Conservation (phyloP, 2,329 filamentous ascomycete genomes). For the Tolypocladium guangdongense region DNA sequence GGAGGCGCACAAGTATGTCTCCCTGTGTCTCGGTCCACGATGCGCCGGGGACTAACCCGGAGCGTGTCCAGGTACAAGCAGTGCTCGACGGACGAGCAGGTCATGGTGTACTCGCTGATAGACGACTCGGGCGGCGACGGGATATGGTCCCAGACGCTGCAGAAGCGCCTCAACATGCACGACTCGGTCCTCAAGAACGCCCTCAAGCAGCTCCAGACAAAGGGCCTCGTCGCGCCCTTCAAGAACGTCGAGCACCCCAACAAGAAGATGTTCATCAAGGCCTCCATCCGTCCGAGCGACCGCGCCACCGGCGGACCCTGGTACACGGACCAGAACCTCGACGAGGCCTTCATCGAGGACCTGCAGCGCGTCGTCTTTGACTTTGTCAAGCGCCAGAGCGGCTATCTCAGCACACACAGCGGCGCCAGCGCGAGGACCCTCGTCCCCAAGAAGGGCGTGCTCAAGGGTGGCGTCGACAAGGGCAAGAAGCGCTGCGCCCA, state of each 20-base stretch:
- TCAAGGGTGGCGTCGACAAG: constrained; percentile 35
- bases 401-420: constrained; percentile 41
- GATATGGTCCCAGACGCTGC: constrained; percentile 84
- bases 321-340: constrained; percentile 85
- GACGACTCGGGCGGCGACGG: constrained; percentile 77
- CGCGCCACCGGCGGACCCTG: constrained; percentile 88
- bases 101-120: constrained; percentile 79
- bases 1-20: constrained; percentile 49
- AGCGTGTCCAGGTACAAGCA: constrained; percentile 40
- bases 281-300: constrained; percentile 72
- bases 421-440: constrained; percentile 24
- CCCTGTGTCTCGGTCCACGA: background rate
- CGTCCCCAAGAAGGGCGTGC: constrained; percentile 44
- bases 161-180: constrained; percentile 70
- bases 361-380: constrained; percentile 64
- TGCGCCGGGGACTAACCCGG: background rate
- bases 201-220: constrained; percentile 73
- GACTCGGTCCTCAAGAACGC: constrained; percentile 71
- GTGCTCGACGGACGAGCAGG: constrained; percentile 60
- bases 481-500: constrained; percentile 41
- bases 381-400: constrained; percentile 61
- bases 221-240: constrained; percentile 76
- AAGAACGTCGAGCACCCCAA: constrained; percentile 85
- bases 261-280: constrained; percentile 94
- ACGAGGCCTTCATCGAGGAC: constrained; percentile 75